Base-by-base conservation (phyloP, 768 basidiomycete species). In the Pleurotus pulmonarius region DNA sequence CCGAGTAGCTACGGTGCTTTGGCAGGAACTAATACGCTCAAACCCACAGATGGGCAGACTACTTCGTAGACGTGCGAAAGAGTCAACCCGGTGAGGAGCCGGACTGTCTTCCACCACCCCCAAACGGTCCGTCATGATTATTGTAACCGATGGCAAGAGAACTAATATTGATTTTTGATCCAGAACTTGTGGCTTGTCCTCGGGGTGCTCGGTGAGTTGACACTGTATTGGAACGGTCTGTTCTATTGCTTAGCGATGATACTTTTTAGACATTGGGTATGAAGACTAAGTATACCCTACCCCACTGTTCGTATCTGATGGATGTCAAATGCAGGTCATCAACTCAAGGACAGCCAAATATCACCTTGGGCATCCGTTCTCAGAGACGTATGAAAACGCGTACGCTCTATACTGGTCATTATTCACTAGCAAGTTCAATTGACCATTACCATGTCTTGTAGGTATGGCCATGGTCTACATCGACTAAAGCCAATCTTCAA, bases 181-280 rank as follows among this genome's bases (percentile, higher is more conserved):
- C 56, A 88, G 88, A 88, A 65, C 72, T 85, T 22, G 86, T 87
- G 20, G 83, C 87, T n/a, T 90, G 88, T 64, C 88, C 88, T 16
- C 74, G 87, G 51, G 74, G 76, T 20, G 83, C 84, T 37, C 83
- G 85, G 86, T 87, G 66, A 65, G 76, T 63, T 49, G 45, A 13
- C 25, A 39, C 15, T 41, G 20, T 26, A 39, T 51, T 39, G 40
- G 41, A 38, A 25, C 49, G 48, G 6, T 20, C 25, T 18, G 37
- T 34, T 41, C 49, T 56, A 51, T 22, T 38, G 20, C 51, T 43
- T 12, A 53, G 9, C 5, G 24, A 41, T 5, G 37, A 29, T 49
- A 15, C 52, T 56, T 40, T 51, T 46, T 51, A 87, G 85, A 64
- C 86, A 88, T 64, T 88, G 85, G 86, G 84, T 86, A 71, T 38